Percentiles rank a stretch among this genome's conserved stretches.
Evolutionary conservation across 2,329 filamentous ascomycete genomes (phyloP).

Genomic region (Herpotrichia juniperi): DNA sequence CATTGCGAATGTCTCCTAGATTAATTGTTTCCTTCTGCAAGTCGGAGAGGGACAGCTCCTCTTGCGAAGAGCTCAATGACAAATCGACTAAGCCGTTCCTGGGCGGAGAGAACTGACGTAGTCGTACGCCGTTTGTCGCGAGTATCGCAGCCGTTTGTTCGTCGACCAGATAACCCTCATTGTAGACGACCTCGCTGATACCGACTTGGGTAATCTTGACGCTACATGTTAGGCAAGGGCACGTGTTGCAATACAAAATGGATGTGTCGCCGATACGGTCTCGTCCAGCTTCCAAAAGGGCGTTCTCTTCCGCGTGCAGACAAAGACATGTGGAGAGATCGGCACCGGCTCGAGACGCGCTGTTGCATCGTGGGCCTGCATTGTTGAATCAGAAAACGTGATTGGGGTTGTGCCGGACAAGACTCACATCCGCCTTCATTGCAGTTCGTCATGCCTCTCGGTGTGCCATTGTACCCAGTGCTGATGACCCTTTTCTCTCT

Average conservation of each 20-base stretch:
- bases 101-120: slow-evolving; percentile 82
- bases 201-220: slow-evolving; percentile 99
- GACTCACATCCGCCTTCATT: slow-evolving; percentile 82
- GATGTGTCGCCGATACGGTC: slow-evolving; percentile 84
- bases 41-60: neutral
- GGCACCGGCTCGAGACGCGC: slow-evolving; percentile 70
- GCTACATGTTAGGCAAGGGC: slow-evolving; percentile 94
- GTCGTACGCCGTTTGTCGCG: slow-evolving; percentile 77
- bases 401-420: neutral
- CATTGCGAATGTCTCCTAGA: slow-evolving; percentile 24
- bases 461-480: slow-evolving; percentile 98
- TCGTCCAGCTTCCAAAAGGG: slow-evolving; percentile 88
- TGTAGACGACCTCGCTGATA: slow-evolving; percentile 94
- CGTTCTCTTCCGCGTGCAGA: slow-evolving; percentile 98
- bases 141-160: slow-evolving; percentile 79
- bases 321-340: slow-evolving; percentile 88
- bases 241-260: slow-evolving; percentile 93
- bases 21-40: neutral
- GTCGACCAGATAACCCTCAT: slow-evolving; percentile 94
- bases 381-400: slow-evolving; percentile 4
- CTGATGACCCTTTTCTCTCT: slow-evolving; percentile 85
- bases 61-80: slow-evolving; percentile 14
- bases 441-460: slow-evolving; percentile 85
- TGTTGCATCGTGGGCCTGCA: slow-evolving; percentile 75
- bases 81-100: slow-evolving; percentile 39